Conservation (phyloP, 2,329 filamentous ascomycete genomes). For the Trichoderma endophyticum region DNA sequence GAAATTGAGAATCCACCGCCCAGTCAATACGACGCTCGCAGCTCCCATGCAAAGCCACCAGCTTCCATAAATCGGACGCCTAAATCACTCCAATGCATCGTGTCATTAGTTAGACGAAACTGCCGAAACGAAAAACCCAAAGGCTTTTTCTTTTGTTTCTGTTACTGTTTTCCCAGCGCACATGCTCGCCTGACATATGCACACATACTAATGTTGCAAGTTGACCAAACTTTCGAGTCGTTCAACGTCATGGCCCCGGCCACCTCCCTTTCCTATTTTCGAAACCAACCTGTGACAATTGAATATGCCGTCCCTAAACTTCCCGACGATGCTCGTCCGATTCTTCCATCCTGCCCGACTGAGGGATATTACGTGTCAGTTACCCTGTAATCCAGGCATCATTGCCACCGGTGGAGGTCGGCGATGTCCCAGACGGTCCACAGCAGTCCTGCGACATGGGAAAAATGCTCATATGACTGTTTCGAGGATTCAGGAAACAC, state of each 20-base stretch:
- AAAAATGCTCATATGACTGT: not conserved
- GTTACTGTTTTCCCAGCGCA: not conserved
- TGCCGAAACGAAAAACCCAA: not conserved
- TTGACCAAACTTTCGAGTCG: not conserved
- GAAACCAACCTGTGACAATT: not conserved
- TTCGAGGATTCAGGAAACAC: not conserved
- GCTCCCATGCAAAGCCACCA: not conserved
- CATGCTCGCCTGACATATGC: not conserved
- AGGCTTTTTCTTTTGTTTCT: not conserved
- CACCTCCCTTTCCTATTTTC: not conserved
- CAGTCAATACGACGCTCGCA: not conserved
- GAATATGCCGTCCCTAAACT: not conserved
- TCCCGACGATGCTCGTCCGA: not conserved
- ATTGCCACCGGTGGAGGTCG: not conserved
- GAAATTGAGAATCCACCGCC: not conserved
- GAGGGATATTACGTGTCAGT: not conserved
- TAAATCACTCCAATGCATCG: not conserved
- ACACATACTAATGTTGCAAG: slow-evolving; percentile 4
- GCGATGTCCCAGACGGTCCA: not conserved
- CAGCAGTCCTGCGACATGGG: not conserved
- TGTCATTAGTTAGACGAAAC: not conserved
- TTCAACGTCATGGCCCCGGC: not conserved
- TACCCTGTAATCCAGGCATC: not conserved
- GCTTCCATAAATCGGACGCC: not conserved
- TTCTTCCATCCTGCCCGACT: not conserved